Evolutionary conservation across 441 rosid species (phyloP).

Genomic region (Jatropha podagrica): DNA sequence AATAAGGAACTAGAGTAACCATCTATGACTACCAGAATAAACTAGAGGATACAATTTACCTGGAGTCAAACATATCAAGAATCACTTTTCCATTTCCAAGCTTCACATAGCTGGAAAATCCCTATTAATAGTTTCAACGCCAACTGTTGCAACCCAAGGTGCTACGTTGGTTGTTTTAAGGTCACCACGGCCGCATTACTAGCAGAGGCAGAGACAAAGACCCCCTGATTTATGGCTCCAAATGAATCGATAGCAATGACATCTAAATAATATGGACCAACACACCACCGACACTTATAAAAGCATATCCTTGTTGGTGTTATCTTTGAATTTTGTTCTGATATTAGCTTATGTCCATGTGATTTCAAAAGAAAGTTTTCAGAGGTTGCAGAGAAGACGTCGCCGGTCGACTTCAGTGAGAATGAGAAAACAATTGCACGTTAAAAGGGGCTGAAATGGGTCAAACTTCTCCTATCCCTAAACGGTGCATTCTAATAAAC

Average conservation of each 20-base stretch:
- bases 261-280: slow-evolving; percentile 83
- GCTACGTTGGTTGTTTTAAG: slow-evolving; percentile 66
- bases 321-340: too few relatives aligned
- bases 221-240: slow-evolving; percentile 66
- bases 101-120: slow-evolving; percentile 65
- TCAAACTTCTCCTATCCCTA: too few relatives aligned
- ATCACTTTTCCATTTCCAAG: slow-evolving; percentile 59
- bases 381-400: too few relatives aligned
- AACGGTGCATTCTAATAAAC: too few relatives aligned
- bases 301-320: too few relatives aligned
- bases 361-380: too few relatives aligned
- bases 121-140: slow-evolving; percentile 62
- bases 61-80: slow-evolving; percentile 55
- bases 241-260: slow-evolving; percentile 86
- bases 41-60: slow-evolving; percentile 52
- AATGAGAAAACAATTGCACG: too few relatives aligned
- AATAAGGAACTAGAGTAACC: slow-evolving; percentile 62
- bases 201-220: slow-evolving; percentile 80
- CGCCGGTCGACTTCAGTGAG: too few relatives aligned
- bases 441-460: too few relatives aligned
- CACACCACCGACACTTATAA: slow-evolving; percentile 87
- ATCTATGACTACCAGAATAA: slow-evolving; percentile 51
- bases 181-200: slow-evolving; percentile 70
- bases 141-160: slow-evolving; percentile 69
- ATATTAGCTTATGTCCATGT: too few relatives aligned